Percentiles rank a stretch among this genome's conserved stretches.
Conservation (phyloP, 441 rosid species). For the Syzygium malaccense region DNA sequence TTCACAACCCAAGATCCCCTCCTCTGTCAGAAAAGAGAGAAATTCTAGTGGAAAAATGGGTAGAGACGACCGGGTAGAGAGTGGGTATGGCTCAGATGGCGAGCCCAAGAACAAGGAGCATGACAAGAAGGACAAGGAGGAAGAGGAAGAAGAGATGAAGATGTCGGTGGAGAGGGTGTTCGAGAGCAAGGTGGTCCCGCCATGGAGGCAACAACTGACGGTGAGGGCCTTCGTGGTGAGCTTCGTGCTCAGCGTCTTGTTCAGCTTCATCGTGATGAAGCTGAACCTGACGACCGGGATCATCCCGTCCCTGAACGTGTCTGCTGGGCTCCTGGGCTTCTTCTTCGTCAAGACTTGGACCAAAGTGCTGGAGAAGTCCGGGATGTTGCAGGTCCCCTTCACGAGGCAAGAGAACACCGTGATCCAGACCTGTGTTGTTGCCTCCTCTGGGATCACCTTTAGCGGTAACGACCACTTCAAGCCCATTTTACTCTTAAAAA, state of each 20-base stretch:
- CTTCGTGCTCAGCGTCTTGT: conserved; percentile 52
- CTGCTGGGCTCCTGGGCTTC: conserved; percentile 85
- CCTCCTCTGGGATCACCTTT: conserved; percentile 87
- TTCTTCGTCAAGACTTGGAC: conserved; percentile 78
- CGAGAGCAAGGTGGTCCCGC: conserved; percentile 44
- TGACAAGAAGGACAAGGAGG: not conserved
- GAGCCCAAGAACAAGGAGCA: not conserved
- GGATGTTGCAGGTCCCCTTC: conserved; percentile 51
- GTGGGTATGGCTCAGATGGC: not conserved
- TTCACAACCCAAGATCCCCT: not conserved
- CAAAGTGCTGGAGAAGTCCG: conserved; percentile 36
- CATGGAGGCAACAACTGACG: conserved; percentile 68
- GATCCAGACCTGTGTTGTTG: conserved; percentile 87
- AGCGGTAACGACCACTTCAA: conserved; percentile 38
- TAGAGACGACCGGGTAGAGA: not conserved
- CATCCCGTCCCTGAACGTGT: conserved; percentile 72
- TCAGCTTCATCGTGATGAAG: conserved; percentile 79
- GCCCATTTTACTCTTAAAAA: not conserved
- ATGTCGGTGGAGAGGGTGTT: conserved; percentile 51
- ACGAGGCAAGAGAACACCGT: conserved; percentile 89
- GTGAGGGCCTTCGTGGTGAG: conserved; percentile 66
- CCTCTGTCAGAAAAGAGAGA: not conserved
- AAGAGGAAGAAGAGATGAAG: conserved; percentile 9
- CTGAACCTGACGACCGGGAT: conserved; percentile 81
- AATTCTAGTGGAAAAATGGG: not conserved